Evolutionary conservation across 2,329 filamentous ascomycete genomes (phyloP).

Genomic region (Penicillium sp.): DNA sequence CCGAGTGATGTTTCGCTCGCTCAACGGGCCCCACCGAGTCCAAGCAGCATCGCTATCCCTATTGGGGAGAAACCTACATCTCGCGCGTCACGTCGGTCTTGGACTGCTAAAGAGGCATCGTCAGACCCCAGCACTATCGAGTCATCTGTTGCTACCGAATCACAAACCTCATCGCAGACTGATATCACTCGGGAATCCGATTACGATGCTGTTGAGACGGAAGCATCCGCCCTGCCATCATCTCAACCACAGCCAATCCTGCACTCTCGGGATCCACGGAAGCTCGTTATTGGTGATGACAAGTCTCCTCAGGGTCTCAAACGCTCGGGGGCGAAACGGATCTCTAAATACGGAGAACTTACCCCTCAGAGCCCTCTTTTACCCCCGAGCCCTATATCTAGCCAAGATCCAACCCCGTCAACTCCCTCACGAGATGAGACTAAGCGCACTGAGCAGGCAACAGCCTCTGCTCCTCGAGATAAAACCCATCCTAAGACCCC

Average conservation of each 20-base stretch:
- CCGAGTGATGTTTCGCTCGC: constrained; percentile 28
- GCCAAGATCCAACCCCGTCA: constrained; percentile 24
- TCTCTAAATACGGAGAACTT: constrained; percentile 44
- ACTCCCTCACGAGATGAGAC: constrained; percentile 17
- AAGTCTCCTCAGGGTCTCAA: constrained; percentile 42
- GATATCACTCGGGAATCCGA: constrained; percentile 42
- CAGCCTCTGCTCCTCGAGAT: constrained; percentile 1
- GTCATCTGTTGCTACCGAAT: constrained; percentile 32
- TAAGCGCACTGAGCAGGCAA: constrained; percentile 14
- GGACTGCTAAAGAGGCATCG: constrained; percentile 33
- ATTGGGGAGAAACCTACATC: constrained; percentile 63
- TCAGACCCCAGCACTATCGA: constrained; percentile 40
- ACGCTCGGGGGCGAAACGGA: constrained; percentile 46
- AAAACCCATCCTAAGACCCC: constrained; percentile 30
- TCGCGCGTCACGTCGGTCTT: constrained; percentile 49
- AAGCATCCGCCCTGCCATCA: constrained; percentile 29
- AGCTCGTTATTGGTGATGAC: constrained; percentile 31
- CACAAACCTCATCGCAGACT: constrained; percentile 35
- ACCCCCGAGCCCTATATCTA: constrained; percentile 29
- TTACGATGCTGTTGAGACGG: constrained; percentile 31
- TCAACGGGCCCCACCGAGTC: constrained; percentile 51
- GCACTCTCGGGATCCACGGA: constrained; percentile 36
- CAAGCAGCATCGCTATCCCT: constrained; percentile 63
- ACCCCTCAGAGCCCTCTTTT: constrained; percentile 33
- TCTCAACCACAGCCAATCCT: constrained; percentile 36